phyloP scores from a whole-genome alignment of 331 rosid species.

The Acacia concinna region DNA sequence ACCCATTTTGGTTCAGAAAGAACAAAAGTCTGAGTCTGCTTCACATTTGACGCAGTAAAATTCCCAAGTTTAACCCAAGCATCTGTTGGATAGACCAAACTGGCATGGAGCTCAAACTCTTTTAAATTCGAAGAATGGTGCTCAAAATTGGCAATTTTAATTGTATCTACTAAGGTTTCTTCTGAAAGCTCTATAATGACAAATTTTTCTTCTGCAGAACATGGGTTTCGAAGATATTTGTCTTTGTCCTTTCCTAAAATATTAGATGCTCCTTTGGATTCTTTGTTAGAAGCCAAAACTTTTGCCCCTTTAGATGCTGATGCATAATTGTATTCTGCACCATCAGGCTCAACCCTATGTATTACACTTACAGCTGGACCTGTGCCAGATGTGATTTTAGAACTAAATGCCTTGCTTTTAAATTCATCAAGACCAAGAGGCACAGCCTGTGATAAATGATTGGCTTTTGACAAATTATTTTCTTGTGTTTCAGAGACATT shows the following conservation, averaged over 20 bases:
- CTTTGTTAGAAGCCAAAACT: conserved; percentile 90
- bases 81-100: conserved; percentile 85
- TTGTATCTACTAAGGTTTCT: conserved; percentile 83
- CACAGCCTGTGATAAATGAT: conserved; percentile 53
- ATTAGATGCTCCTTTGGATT: conserved; percentile 94
- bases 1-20: conserved; percentile 90
- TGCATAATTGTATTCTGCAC: conserved; percentile 86
- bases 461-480: conserved; percentile 49
- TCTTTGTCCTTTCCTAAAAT: conserved; percentile 81
- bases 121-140: conserved; percentile 89
- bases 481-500: conserved; percentile 49
- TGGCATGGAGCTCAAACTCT: conserved; percentile 72
- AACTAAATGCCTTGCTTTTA: conserved; percentile 75
- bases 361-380: conserved; percentile 59
- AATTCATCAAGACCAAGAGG: conserved; percentile 92
- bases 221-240: conserved; percentile 92
- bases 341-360: conserved; percentile 86
- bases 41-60: conserved; percentile 78
- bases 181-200: conserved; percentile 86
- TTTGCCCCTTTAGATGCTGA: conserved; percentile 95
- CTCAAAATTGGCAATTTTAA: conserved; percentile 86
- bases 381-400: conserved; percentile 55
- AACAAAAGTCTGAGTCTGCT: conserved; percentile 72
- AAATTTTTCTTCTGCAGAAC: conserved; percentile 83
- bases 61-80: conserved; percentile 80